Percentiles rank a stretch among this genome's conserved stretches.
Evolutionary conservation across 495 filamentous ascomycete genomes (phyloP).

Genomic region (Trichocladium antarcticum): DNA sequence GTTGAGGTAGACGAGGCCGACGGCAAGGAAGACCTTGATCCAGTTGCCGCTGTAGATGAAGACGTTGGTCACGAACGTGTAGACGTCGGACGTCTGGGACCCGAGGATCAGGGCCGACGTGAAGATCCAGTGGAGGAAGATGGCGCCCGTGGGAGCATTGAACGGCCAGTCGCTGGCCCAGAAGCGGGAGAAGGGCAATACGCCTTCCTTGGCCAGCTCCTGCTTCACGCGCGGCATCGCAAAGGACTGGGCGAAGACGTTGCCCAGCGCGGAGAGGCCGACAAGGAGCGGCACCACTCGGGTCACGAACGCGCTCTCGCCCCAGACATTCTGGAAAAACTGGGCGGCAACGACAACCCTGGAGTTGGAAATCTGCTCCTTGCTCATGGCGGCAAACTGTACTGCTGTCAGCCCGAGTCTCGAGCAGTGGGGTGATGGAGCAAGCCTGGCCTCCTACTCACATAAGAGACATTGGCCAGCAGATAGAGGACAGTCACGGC

Average conservation of each 20-base stretch:
- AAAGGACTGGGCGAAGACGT: slow-evolving; percentile 54
- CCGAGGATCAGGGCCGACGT: slow-evolving; percentile 49
- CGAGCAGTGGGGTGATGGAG: no score
- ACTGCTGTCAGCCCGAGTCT: background rate
- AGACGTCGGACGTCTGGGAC: slow-evolving; percentile 13
- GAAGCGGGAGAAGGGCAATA: slow-evolving; percentile 45
- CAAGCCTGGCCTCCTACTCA: slow-evolving; percentile 18
- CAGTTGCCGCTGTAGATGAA: slow-evolving; percentile 30
- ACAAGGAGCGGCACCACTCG: slow-evolving; percentile 52
- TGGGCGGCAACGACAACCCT: slow-evolving; percentile 45
- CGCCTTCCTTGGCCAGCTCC: slow-evolving; percentile 49
- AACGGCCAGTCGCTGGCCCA: slow-evolving; percentile 53
- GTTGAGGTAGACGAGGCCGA: slow-evolving; percentile 33
- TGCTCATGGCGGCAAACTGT: slow-evolving; percentile 52
- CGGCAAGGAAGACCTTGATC: slow-evolving; percentile 44
- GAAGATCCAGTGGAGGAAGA: slow-evolving; percentile 53
- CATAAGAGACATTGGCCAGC: slow-evolving; percentile 43
- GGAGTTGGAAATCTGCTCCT: slow-evolving; percentile 42
- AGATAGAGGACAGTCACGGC: slow-evolving; percentile 50
- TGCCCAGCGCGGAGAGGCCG: slow-evolving; percentile 52
- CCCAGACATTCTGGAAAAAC: slow-evolving; percentile 51
- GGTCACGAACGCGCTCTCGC: slow-evolving; percentile 25
- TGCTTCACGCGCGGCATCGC: slow-evolving; percentile 50
- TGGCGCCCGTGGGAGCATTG: slow-evolving; percentile 45
- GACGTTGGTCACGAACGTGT: slow-evolving; percentile 23